Evolutionary conservation across 2,329 filamentous ascomycete species (phyloP).

Genomic region (Aspergillus versicolor): DNA sequence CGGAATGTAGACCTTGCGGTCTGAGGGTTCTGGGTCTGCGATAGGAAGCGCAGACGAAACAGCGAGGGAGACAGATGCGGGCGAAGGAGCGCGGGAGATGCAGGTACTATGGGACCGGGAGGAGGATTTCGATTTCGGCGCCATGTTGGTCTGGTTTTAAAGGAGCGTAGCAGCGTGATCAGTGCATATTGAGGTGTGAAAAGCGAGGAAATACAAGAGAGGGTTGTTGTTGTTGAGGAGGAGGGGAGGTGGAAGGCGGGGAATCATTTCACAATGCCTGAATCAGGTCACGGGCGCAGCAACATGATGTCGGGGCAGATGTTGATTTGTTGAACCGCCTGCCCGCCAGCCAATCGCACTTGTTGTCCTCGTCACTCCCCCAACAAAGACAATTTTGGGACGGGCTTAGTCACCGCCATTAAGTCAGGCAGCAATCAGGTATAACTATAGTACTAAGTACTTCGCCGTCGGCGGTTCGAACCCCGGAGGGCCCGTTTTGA

Average conservation of each 20-base stretch:
- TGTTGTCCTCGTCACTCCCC: background rate
- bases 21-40: conserved; percentile 27
- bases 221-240: conserved; percentile 2
- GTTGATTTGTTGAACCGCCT: conserved; percentile 8
- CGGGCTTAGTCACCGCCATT: background rate
- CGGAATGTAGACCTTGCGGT: conserved; percentile 36
- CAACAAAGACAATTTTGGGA: conserved; percentile 2
- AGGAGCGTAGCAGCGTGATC: background rate
- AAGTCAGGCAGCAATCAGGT: background rate
- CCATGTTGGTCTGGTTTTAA: conserved; percentile 15
- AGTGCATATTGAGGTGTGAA: background rate
- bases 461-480: too few relatives aligned
- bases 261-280: background rate
- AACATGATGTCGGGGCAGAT: too few relatives aligned
- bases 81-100: conserved; percentile 14
- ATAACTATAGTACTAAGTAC: too few relatives aligned
- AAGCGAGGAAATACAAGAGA: background rate
- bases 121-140: conserved; percentile 15
- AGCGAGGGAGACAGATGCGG: conserved; percentile 7
- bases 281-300: background rate
- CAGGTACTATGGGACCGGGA: conserved; percentile 12
- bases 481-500: too few relatives aligned
- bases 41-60: conserved; percentile 6
- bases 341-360: background rate
- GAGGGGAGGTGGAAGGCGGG: conserved; percentile 4